phyloP scores from a whole-genome alignment of 345 rosid species.

The Eucalyptus cladocalyx region DNA sequence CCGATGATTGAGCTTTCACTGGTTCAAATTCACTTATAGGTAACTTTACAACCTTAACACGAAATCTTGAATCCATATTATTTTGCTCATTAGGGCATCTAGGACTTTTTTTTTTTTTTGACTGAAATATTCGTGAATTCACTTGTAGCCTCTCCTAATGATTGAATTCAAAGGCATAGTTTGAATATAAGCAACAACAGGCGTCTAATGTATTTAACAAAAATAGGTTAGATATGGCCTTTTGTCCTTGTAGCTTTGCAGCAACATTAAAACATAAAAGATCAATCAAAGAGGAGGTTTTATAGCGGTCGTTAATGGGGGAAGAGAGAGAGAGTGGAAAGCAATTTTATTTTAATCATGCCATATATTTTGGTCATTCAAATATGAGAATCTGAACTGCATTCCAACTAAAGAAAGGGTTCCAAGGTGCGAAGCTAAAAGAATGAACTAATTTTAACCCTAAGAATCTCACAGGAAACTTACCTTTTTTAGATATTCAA shows the following conservation, averaged over 20 bases:
- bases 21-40: no score
- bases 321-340: neutral
- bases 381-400: neutral
- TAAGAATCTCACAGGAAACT: no score
- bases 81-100: no score
- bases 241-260: neutral
- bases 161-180: neutral
- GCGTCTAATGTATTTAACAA: no score
- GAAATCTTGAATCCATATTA: no score
- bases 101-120: no score
- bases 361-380: neutral
- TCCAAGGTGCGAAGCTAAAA: neutral
- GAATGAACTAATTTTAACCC: no score
- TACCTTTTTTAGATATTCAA: no score
- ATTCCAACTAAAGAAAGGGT: neutral
- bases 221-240: neutral
- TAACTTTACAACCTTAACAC: no score
- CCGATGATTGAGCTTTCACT: no score
- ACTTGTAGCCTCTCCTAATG: neutral
- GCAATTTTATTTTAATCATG: neutral
- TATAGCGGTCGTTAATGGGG: neutral
- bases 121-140: no score
- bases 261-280: neutral
- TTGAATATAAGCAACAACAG: neutral
- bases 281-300: neutral